Percentiles rank a stretch among this genome's conserved stretches.
These are phyloP conservation scores for Boletus sensibilis DNA, from an alignment of 768 basidiomycete species.

Conservation along the genomic window DNA sequence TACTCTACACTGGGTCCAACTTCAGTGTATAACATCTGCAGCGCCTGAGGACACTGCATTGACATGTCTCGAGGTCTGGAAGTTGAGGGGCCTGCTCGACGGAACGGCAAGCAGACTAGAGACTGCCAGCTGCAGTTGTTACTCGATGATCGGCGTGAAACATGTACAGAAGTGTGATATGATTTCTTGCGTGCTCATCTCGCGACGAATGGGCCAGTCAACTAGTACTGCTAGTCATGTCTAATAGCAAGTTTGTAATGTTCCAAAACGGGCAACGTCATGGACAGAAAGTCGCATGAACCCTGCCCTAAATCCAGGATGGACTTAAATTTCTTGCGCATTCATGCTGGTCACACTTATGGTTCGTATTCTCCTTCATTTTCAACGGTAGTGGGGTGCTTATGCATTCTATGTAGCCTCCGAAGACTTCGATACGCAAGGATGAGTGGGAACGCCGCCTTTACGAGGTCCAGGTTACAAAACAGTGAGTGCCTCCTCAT, in stretches of 20 bases:
- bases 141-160: background rate
- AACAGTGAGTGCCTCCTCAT: conserved; percentile 67
- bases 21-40: background rate
- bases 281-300: background rate
- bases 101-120: background rate
- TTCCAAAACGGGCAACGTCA: conserved; percentile 8
- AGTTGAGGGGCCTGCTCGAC: background rate
- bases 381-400: background rate
- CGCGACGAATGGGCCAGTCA: background rate
- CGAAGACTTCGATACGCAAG: conserved; percentile 61
- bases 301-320: conserved; percentile 41
- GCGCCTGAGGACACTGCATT: background rate
- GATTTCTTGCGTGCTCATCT: background rate
- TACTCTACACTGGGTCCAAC: background rate
- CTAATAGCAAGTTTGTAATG: background rate
- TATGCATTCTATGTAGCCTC: conserved; percentile 33
- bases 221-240: background rate
- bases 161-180: background rate
- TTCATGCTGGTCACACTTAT: conserved; percentile 25
- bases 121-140: no score
- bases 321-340: conserved; percentile 34
- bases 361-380: conserved; percentile 26
- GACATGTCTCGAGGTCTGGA: background rate
- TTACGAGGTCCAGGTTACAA: conserved; percentile 78
- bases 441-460: conserved; percentile 87